phyloP scores from a whole-genome alignment of 306 rosid species.

The Ochetophila trinervis region DNA sequence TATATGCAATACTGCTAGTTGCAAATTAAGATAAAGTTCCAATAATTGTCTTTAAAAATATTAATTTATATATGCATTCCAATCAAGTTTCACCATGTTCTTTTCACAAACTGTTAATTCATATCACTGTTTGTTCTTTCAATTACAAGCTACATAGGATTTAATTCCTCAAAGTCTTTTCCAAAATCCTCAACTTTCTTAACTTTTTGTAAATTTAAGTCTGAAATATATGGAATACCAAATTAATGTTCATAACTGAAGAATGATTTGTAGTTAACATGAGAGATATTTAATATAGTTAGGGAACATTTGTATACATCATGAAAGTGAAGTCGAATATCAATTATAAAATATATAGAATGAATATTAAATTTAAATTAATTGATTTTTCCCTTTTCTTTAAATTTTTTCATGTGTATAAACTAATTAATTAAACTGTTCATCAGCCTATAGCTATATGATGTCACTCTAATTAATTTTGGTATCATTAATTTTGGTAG shows the following conservation, averaged over 20 bases:
- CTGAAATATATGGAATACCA: not conserved
- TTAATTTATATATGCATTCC: no score
- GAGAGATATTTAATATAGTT: slow-evolving; percentile 20
- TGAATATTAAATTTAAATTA: not conserved
- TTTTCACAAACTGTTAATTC: no score
- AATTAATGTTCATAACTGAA: not conserved
- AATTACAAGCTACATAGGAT: no score
- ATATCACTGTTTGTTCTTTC: no score
- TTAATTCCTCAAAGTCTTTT: no score
- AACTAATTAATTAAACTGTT: slow-evolving; percentile 11
- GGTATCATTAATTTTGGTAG: slow-evolving; percentile 1
- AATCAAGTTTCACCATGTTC: no score
- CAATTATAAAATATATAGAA: no score
- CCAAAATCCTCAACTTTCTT: no score
- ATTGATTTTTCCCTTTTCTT: slow-evolving; percentile 4
- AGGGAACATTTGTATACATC: slow-evolving; percentile 13
- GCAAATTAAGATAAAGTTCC: no score
- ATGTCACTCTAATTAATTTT: not conserved
- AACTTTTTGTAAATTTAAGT: not conserved
- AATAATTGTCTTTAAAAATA: no score
- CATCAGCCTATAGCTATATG: slow-evolving; percentile 10
- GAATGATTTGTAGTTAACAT: slow-evolving; percentile 2
- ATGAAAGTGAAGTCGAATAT: slow-evolving; percentile 22
- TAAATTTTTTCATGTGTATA: not conserved
- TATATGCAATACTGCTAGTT: no score